Percentiles rank a stretch among this genome's conserved stretches.
Evolutionary conservation across 345 rosid species (phyloP).

Genomic region (Arabidopsis suecica): DNA sequence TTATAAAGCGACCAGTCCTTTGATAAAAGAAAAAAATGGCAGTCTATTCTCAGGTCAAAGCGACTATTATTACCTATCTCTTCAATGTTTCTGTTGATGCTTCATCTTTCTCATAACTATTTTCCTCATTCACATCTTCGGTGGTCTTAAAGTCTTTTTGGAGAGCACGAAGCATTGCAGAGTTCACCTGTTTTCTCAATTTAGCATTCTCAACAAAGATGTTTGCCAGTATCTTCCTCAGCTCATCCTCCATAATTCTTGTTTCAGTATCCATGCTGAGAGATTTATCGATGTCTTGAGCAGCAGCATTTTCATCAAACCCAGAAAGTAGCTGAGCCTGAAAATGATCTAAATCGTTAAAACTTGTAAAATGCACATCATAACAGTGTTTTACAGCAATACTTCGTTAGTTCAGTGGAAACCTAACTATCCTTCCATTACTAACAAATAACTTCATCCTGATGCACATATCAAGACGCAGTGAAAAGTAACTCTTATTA

Average conservation of each 20-base stretch:
- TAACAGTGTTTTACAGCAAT: background rate
- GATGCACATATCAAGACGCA: slow-evolving; percentile 29
- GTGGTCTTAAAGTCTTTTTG: slow-evolving; percentile 32
- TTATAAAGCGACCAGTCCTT: slow-evolving; percentile 39
- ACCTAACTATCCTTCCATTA: slow-evolving; percentile 16
- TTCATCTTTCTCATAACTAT: slow-evolving; percentile 24
- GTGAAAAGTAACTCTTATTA: background rate
- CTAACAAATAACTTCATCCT: slow-evolving; percentile 17
- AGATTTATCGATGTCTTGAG: slow-evolving; percentile 30
- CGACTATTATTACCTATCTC: slow-evolving; percentile 36
- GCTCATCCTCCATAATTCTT: slow-evolving; percentile 48
- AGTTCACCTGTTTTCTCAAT: slow-evolving; percentile 72
- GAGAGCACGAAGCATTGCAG: slow-evolving; percentile 50
- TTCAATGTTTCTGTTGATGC: slow-evolving; percentile 37
- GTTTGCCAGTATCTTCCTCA: slow-evolving; percentile 60
- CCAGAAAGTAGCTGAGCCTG: slow-evolving; percentile 65
- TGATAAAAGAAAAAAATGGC: slow-evolving; percentile 17
- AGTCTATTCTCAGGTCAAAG: slow-evolving; percentile 33
- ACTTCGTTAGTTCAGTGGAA: slow-evolving; percentile 17
- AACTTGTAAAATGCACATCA: slow-evolving; percentile 22
- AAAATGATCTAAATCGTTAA: slow-evolving; percentile 26
- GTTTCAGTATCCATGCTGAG: slow-evolving; percentile 34
- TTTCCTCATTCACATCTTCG: slow-evolving; percentile 30
- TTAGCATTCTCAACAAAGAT: slow-evolving; percentile 62
- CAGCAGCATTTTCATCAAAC: slow-evolving; percentile 48